Conservation (phyloP, 2,329 filamentous ascomycete species). For the Cladosporium sphaerospermum region DNA sequence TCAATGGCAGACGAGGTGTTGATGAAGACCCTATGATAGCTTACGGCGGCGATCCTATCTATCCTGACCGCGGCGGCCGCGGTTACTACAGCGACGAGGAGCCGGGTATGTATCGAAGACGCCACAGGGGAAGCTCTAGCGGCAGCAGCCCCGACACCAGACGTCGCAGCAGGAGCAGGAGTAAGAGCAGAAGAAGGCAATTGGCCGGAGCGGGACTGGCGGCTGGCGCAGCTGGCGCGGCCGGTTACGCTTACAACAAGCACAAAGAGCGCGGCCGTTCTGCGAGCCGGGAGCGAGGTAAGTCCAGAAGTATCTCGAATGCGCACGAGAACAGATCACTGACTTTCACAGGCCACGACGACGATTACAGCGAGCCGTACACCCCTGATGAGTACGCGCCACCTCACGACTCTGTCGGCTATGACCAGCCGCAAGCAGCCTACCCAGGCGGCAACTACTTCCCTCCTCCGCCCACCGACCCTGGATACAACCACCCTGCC, state of each 20-base stretch:
- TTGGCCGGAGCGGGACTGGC: conserved; percentile 44
- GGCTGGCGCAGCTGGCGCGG: conserved; percentile 52
- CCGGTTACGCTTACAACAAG: conserved; percentile 53
- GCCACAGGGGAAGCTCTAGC: conserved; percentile 38
- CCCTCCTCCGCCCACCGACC: conserved; percentile 39
- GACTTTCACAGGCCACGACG: conserved; percentile 17
- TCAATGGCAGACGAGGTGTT: conserved; percentile 32
- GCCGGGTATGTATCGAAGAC: conserved; percentile 37
- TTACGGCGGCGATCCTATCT: conserved; percentile 58
- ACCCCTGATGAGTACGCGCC: conserved; percentile 27
- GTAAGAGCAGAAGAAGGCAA: conserved; percentile 34
- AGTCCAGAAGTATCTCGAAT: neutral
- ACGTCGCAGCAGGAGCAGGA: conserved; percentile 31
- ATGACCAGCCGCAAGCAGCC: conserved; percentile 19
- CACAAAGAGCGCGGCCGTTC: conserved; percentile 51
- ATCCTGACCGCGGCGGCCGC: conserved; percentile 44
- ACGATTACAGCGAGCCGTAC: conserved; percentile 20
- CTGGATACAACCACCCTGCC: conserved; percentile 22
- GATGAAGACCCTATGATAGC: conserved; percentile 52
- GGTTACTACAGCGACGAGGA: conserved; percentile 35
- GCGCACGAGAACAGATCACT: neutral
- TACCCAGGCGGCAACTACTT: conserved; percentile 45
- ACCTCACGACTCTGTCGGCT: conserved; percentile 28
- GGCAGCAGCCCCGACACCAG: conserved; percentile 36
- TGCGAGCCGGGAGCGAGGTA: conserved; percentile 8